Conservation (phyloP, 2,329 filamentous ascomycete genomes). For the Colletotrichum truncatum region DNA sequence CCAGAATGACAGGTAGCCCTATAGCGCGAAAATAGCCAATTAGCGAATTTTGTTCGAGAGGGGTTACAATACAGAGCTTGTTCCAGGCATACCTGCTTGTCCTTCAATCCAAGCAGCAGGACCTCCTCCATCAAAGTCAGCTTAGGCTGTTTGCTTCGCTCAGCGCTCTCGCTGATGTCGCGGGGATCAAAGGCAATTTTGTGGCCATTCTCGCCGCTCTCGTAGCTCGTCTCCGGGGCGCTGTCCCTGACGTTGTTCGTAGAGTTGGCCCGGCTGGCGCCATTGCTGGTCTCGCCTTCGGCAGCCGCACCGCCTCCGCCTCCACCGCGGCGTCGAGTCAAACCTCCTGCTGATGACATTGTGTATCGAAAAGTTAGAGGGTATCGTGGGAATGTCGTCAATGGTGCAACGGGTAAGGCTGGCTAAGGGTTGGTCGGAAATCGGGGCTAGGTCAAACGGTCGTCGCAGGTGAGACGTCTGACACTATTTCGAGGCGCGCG, state of each 20-base stretch:
- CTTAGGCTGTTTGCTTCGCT: constrained; percentile 97
- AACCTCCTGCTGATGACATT: constrained; percentile 44
- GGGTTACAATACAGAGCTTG: not conserved
- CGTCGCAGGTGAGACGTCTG: constrained; percentile 17
- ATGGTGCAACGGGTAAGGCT: constrained; percentile 9
- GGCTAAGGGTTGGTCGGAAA: constrained; percentile 6
- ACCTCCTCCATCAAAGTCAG: constrained; percentile 99
- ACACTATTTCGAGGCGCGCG: constrained; percentile 12
- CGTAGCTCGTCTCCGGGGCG: constrained; percentile 83
- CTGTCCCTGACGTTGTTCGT: constrained; percentile 62
- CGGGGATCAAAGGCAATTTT: constrained; percentile 98
- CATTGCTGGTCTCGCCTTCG: constrained; percentile 63
- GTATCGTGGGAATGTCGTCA: constrained; percentile 22
- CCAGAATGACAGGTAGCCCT: constrained; percentile 99
- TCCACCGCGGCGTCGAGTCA: constrained; percentile 76
- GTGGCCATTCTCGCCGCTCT: constrained; percentile 93
- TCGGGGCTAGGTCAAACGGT: constrained; percentile 13
- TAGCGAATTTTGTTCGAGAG: constrained; percentile 2
- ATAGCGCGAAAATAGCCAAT: constrained; percentile 19
- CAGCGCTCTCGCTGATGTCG: constrained; percentile 96
- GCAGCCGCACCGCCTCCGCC: constrained; percentile 67
- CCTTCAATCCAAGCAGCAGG: constrained; percentile 92
- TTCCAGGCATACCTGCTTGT: constrained; percentile 84
- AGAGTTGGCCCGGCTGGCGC: constrained; percentile 66
- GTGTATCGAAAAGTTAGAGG: constrained; percentile 10